phyloP scores from a whole-genome alignment of 352 stramenopile genomes.

The Globisporangium echinulatum region DNA sequence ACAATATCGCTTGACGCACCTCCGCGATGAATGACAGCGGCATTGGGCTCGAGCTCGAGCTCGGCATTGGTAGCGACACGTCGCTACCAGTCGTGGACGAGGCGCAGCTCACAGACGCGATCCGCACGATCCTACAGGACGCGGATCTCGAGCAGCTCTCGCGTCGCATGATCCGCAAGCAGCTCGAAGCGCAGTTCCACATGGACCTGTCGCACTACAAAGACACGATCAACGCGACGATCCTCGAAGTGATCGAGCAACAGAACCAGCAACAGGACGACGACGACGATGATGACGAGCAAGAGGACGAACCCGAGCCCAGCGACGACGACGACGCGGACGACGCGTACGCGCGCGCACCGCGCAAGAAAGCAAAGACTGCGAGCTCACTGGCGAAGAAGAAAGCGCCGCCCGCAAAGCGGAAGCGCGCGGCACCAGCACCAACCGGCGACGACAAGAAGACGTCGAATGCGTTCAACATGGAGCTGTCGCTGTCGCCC shows the following conservation, averaged over 20 bases:
- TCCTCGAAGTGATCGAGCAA: slow-evolving; percentile 76
- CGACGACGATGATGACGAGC: slow-evolving; percentile 36
- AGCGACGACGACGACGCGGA: slow-evolving; percentile 41
- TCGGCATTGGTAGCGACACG: slow-evolving; percentile 38
- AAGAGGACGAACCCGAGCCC: slow-evolving; percentile 21
- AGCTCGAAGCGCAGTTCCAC: slow-evolving; percentile 74
- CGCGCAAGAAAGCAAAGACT: slow-evolving; percentile 28
- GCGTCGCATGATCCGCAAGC: slow-evolving; percentile 83
- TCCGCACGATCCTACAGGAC: slow-evolving; percentile 70
- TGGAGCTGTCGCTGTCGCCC: slow-evolving; percentile 64
- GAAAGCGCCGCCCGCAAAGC: slow-evolving; percentile 49
- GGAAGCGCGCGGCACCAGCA: slow-evolving; percentile 32
- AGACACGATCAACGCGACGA: slow-evolving; percentile 78
- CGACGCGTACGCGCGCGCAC: slow-evolving; percentile 20
- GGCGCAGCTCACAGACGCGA: slow-evolving; percentile 55
- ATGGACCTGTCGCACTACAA: slow-evolving; percentile 77
- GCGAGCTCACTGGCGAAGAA: slow-evolving; percentile 29
- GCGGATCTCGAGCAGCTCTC: slow-evolving; percentile 83
- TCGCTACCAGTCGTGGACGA: slow-evolving; percentile 42
- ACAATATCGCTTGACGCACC: no score
- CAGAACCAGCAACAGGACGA: slow-evolving; percentile 65
- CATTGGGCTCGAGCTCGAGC: slow-evolving; percentile 51
- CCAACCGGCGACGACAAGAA: slow-evolving; percentile 21
- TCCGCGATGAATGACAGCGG: slow-evolving; percentile 40
- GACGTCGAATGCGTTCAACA: slow-evolving; percentile 66